These are phyloP conservation scores for Aegilops tauschii DNA, from an alignment of 176 grass and related monocot genomes.

Conservation along the genomic window DNA sequence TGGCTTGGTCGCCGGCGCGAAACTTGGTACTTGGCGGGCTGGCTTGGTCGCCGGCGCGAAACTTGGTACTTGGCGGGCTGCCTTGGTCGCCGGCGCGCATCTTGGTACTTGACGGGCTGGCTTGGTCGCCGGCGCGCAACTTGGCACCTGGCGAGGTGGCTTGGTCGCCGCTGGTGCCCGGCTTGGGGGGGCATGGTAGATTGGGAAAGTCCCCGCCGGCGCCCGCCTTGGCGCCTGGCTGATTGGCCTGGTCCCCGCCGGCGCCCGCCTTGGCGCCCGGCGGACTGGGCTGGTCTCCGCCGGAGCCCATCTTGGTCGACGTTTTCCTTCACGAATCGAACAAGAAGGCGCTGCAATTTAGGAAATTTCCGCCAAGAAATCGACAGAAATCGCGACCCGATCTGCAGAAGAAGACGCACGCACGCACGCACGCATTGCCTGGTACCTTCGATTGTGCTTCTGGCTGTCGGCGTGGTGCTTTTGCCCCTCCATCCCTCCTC, in stretches of 20 bases:
- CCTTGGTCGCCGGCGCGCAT: background rate
- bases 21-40: no score
- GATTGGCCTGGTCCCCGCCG: background rate
- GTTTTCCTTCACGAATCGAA: slow-evolving; percentile 24
- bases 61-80: background rate
- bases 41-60: no score
- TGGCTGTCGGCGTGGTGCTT: slow-evolving; percentile 23
- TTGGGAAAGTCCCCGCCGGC: background rate
- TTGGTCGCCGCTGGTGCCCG: background rate
- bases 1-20: no score
- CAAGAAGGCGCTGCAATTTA: background rate
- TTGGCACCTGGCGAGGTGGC: background rate
- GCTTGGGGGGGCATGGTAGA: no score
- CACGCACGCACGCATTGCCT: background rate
- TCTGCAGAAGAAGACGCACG: background rate
- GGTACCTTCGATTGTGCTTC: slow-evolving; percentile 18
- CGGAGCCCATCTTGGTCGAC: slow-evolving; percentile 7
- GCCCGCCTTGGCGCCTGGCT: background rate
- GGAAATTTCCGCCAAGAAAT: background rate
- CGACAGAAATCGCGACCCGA: background rate
- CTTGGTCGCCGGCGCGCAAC: slow-evolving; percentile 1
- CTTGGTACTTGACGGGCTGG: background rate
- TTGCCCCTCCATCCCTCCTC: slow-evolving; percentile 36
- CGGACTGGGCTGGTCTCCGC: background rate
- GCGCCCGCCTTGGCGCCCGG: background rate